Evolutionary conservation across 768 basidiomycete species (phyloP).

Genomic region (Rhodosporidiobolus sp.): DNA sequence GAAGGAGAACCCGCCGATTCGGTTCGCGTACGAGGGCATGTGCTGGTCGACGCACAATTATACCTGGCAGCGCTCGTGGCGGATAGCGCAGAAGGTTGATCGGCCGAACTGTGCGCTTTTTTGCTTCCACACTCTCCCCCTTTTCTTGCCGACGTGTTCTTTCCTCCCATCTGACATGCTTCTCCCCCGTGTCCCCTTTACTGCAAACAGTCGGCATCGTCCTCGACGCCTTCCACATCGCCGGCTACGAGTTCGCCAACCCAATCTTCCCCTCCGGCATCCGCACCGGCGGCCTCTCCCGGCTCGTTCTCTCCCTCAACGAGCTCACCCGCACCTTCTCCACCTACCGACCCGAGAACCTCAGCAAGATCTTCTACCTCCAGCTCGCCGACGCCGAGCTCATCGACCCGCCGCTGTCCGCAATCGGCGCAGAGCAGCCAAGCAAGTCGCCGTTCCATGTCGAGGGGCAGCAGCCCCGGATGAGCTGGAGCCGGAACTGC

Average conservation of each 20-base stretch:
- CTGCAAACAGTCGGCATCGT: no score
- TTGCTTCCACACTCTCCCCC: not conserved
- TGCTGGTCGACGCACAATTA: conserved; percentile 21
- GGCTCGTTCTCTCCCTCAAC: conserved; percentile 11
- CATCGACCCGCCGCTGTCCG: conserved; percentile 12
- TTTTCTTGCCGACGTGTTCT: no score
- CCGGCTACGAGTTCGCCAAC: conserved; percentile 29
- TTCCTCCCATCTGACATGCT: no score
- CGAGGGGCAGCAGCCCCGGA: conserved; percentile 17
- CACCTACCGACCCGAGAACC: no score
- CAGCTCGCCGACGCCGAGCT: conserved; percentile 31
- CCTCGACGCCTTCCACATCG: conserved; percentile 19
- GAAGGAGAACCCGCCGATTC: conserved; percentile 16
- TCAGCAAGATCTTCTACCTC: conserved; percentile 14
- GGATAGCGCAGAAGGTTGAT: conserved; percentile 15
- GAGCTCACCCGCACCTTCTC: conserved; percentile 7
- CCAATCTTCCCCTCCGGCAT: conserved; percentile 6
- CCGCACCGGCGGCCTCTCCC: conserved; percentile 5
- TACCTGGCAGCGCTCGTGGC: conserved; percentile 9
- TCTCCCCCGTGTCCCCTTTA: no score
- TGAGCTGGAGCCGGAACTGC: conserved; percentile 34
- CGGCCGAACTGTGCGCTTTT: conserved; percentile 21
- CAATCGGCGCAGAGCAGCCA: not conserved
- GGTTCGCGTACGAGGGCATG: conserved; percentile 31
- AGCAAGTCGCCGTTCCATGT: conserved; percentile 11